Base-by-base conservation (phyloP, 306 rosid species). In the Cicer pinnatifidum region DNA sequence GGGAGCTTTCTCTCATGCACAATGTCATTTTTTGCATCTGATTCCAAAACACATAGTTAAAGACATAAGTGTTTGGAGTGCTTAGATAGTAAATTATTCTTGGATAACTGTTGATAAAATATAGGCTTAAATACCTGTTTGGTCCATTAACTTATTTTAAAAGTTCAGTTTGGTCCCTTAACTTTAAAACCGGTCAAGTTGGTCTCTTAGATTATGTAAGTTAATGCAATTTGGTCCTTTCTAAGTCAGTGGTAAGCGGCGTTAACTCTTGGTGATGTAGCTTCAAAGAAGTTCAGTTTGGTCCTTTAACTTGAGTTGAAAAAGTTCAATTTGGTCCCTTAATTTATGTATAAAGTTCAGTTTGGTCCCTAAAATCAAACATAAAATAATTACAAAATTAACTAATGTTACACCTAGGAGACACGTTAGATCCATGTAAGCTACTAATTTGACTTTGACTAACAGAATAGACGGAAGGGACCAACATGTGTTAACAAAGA, bases 11-110 rank as follows among this genome's bases (percentile, higher is more conserved):
- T 56, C 39, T 56, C 38, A 56, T 54, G 37, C 12, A 9, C n/a
- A 54, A 19, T 54, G 37, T 12, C 61, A 9, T 4, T 19, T 17
- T 54, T 54, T 2, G 7, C 61, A 19, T 54, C 37, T 19, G 33
- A 54, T 5, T 54, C 37, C 8, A 19, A 54, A 54, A 56, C 17
- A 20, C 8, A 56, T 56, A 7, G 9, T 23, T 56, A 1, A 56
- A 20, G 13, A 5, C 37, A 11, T 2, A 37, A 37, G 67, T 60
- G 66, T 35, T 37, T 8, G 7, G 45, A 60, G 67, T 10, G 1
- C 38, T 12, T n/a, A 13, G 67, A 60, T 59, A 59, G 11, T 59
- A 59, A 44, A 59, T 6, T 59, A 33, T 59, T 28, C 66, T 35
- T 59, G 16, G 17, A 2, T 33, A 28, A 28, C 16, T 28, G 41